phyloP scores from a whole-genome alignment of 768 basidiomycete genomes.

The Leccinum obscurum region DNA sequence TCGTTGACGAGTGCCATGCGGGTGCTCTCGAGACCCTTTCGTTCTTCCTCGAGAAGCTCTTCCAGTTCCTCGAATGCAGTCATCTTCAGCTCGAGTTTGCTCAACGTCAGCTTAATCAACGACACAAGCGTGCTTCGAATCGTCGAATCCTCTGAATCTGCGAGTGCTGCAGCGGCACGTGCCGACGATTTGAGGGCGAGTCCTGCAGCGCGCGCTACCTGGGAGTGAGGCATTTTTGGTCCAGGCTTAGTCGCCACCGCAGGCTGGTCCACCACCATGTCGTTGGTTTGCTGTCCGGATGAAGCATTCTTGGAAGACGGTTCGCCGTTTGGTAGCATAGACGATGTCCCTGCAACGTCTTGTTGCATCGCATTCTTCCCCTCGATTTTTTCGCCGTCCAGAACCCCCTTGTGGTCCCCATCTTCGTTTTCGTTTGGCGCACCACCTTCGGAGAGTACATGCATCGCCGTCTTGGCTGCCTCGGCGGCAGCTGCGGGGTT shows the following conservation, averaged over 20 bases:
- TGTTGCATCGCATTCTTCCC: constrained; percentile 42
- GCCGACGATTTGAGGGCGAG: constrained; percentile 90
- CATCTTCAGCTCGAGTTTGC: constrained; percentile 94
- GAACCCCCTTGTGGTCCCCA: constrained; percentile 34
- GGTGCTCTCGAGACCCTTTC: constrained; percentile 79
- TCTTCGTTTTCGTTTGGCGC: constrained; percentile 39
- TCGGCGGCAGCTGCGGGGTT: constrained; percentile 89
- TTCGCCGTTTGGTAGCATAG: constrained; percentile 13
- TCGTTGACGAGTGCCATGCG: constrained; percentile 80
- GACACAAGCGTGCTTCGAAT: constrained; percentile 78
- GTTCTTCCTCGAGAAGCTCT: constrained; percentile 87
- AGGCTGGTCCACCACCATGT: constrained; percentile 50
- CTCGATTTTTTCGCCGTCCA: constrained; percentile 38
- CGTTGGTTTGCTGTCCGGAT: constrained; percentile 30
- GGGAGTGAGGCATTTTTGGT: constrained; percentile 61
- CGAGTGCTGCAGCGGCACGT: constrained; percentile 77
- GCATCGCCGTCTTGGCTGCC: constrained; percentile 88
- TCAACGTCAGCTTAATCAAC: constrained; percentile 80
- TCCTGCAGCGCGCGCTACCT: constrained; percentile 78
- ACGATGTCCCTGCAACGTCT: constrained; percentile 23
- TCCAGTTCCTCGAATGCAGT: constrained; percentile 93
- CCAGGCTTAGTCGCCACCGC: constrained; percentile 29
- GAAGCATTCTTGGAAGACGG: constrained; percentile 14
- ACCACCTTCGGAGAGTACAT: constrained; percentile 69
- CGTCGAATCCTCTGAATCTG: constrained; percentile 77